Evolutionary conservation across 2,329 filamentous ascomycete genomes (phyloP), one percentile per base, ranked within the genome.

Genomic region (Claviceps sp.): DNA sequence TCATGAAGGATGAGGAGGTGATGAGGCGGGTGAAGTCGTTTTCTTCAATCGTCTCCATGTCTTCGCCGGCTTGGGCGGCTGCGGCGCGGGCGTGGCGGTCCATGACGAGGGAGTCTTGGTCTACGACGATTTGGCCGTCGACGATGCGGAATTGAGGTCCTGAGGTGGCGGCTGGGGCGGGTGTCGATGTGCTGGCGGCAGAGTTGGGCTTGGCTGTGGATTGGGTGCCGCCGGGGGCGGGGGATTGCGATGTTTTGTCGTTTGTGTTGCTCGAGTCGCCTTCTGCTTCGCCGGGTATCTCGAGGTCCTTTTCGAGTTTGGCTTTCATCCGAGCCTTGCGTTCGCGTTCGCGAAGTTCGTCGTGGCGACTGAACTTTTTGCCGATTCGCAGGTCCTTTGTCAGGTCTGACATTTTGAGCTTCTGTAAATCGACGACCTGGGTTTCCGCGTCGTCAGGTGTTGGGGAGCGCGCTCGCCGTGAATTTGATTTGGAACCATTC

Each of bases 21-120:
- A 86, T 79, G 50, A 82, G 75, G 18, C 78, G 77, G 1, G 86
- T 88, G 59, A 91, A 84, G 59, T 90, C 85, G 67, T 88, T 84
- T 63, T 91, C 86, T 59, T 88, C 85, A 34, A 86, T 75, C 48
- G 80, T 77, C 60, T 85, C 78, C 60, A 78, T 72, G 38, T 76
- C 74, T 40, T 75, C 72, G 47, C 73, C 68, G 34, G 62, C 67
- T 5, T 67, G 69, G 16, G 67, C 74, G 24, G 75, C 73, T 5
- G 73, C 74, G 3, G 78, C 82, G 44, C 77, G 72, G 34, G 81
- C 81, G 62, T 86, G 82, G 4, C 83, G 76, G 64, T 90, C 81
- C 56, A 89, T 77, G 41, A 78, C 72, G 16, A 85, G 73, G 1
- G 84, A 84, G 48, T 72, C 74, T 58, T 86, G 79, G 62, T 88